phyloP scores from a whole-genome alignment of 176 grass and related monocot species.

The Phragmites australis region DNA sequence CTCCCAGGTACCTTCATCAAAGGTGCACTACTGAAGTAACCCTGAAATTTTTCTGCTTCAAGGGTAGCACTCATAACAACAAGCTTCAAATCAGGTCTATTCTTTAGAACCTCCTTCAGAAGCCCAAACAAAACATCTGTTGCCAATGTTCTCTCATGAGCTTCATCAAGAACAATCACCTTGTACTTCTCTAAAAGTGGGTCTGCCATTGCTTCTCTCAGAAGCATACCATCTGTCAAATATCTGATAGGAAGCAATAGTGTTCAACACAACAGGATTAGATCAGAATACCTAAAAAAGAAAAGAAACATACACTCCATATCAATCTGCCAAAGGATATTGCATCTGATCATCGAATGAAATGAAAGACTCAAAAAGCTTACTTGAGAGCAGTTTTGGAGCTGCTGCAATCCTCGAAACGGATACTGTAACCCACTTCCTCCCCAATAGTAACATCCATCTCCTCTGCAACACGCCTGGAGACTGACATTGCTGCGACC shows the following conservation, averaged over 20 bases:
- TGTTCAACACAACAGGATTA: slow-evolving; percentile 70
- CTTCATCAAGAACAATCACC: slow-evolving; percentile 96
- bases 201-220: slow-evolving; percentile 99
- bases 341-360: slow-evolving; percentile 37
- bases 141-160: slow-evolving; percentile 89
- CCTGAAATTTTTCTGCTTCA: slow-evolving; percentile 93
- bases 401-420: slow-evolving; percentile 98
- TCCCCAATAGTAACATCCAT: slow-evolving; percentile 98
- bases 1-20: slow-evolving; percentile 92
- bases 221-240: slow-evolving; percentile 99
- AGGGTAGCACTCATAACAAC: slow-evolving; percentile 98
- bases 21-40: slow-evolving; percentile 75
- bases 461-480: slow-evolving; percentile 92
- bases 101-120: slow-evolving; percentile 86
- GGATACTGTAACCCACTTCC: slow-evolving; percentile 97
- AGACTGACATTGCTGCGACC: slow-evolving; percentile 96
- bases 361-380: slow-evolving; percentile 43
- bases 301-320: slow-evolving; percentile 46
- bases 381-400: slow-evolving; percentile 98
- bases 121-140: slow-evolving; percentile 98
- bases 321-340: slow-evolving; percentile 57
- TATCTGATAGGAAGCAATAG: slow-evolving; percentile 98
- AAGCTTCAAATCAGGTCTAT: slow-evolving; percentile 84
- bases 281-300: slow-evolving; percentile 71
- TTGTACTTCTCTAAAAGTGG: slow-evolving; percentile 96